Evolutionary conservation across 1,284 basidiomycete genomes (phyloP), one percentile per base, ranked within the genome.

Genomic region (Inonotus obliquus): DNA sequence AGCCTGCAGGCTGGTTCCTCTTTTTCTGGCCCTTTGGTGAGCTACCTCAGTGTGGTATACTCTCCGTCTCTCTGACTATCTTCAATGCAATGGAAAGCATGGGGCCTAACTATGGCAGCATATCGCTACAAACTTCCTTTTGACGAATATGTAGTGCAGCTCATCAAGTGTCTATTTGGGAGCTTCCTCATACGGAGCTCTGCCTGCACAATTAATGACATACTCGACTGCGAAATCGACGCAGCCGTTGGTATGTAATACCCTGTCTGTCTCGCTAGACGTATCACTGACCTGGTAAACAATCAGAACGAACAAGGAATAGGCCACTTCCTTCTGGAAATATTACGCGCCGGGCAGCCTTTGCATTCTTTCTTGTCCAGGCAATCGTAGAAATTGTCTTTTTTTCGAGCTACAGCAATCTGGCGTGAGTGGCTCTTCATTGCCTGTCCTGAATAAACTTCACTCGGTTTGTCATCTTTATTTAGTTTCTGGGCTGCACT

Each of bases 191-290:
- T 58, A n/a, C 41, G 51, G 4, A 71, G 71, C 51, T 69, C 74
- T 5, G 72, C 67, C 0, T 74, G 73, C 62, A 68, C 73, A 35
- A 62, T 69, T 41, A 73, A 80, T 60, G 78, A 80, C 61, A 77
- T 78, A 25, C 70, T 74, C 49, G 77, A 78, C 61, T 65, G 71
- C 13, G 71, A 77, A 25, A 72, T 77, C 60, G 77, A 78, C 64
- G 68, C 69, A 11, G 67, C 73, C 73, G 76, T 78, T 57, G 47
- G 47, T 49, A 5, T 23, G 47, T 23, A 69, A 69, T 61, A 29
- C 44, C 25, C 35, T 37, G 51, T 32, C 6, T 10, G 3, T 23
- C 47, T 10, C 7, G 27, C 7, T 21, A 32, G 9, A 32, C 9
- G 32, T 49, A 19, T 35, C 23, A 13, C 38, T 44, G 53, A 41